Percentiles rank a stretch among this genome's conserved stretches.
Evolutionary conservation across 2,329 filamentous ascomycete species (phyloP).

Genomic region (Chaetomiaceae sp.): DNA sequence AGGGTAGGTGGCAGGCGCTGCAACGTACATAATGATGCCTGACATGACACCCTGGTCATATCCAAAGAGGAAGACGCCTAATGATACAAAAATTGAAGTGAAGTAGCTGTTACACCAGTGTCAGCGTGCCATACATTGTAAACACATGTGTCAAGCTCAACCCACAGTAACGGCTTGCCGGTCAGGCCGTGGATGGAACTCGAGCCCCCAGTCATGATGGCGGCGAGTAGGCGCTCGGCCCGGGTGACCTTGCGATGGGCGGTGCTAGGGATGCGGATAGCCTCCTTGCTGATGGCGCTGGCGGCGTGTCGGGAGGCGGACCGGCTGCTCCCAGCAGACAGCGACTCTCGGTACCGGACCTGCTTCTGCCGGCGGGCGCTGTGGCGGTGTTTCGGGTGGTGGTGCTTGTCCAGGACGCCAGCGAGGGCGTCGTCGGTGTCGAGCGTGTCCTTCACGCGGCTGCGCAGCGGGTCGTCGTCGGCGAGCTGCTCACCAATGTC

Average conservation of each 20-base stretch:
- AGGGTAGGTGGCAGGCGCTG: no score
- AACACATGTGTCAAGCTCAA: no score
- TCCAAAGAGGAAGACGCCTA: conserved; percentile 83
- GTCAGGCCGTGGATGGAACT: conserved; percentile 84
- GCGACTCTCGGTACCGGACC: conserved; percentile 60
- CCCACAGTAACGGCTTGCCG: conserved; percentile 87
- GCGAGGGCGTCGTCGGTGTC: conserved; percentile 55
- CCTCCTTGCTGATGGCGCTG: conserved; percentile 61
- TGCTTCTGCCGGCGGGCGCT: conserved; percentile 28
- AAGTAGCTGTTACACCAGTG: conserved; percentile 63
- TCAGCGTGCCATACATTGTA: no score
- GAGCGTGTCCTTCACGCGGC: conserved; percentile 61
- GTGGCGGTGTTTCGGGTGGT: conserved; percentile 36
- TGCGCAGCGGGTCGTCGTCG: conserved; percentile 74
- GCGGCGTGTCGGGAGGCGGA: conserved; percentile 33
- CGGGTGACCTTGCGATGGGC: conserved; percentile 57
- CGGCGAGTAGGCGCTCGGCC: conserved; percentile 65
- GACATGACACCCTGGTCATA: conserved; percentile 93
- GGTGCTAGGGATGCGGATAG: conserved; percentile 74
- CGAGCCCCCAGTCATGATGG: conserved; percentile 80
- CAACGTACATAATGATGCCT: conserved; percentile 58
- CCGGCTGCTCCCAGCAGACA: conserved; percentile 34
- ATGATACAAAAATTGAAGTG: conserved; percentile 83
- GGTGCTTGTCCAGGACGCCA: conserved; percentile 44
- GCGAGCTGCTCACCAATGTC: conserved; percentile 89